A percentile compares a stretch with the other conserved stretches of the same genome.
Conservation (phyloP, 2,329 filamentous ascomycete species). For the Diaporthe batatas region DNA sequence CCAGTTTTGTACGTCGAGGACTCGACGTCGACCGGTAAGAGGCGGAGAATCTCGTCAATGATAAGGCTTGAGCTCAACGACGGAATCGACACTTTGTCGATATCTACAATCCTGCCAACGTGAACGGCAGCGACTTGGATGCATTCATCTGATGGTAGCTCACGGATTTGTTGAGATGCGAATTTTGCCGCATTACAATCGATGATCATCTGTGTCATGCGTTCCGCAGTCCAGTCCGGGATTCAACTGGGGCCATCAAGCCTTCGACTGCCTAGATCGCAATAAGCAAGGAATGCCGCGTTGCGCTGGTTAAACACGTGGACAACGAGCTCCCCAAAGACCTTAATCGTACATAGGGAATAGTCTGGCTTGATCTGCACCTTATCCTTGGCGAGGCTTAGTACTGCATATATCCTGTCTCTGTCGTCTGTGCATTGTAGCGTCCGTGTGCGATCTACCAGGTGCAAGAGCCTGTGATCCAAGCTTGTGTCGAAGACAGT, state of each 20-base stretch:
- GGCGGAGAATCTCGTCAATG: not conserved
- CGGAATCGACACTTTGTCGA: not conserved
- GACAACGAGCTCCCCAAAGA: not conserved
- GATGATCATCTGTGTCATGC: not conserved
- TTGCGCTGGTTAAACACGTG: accelerated
- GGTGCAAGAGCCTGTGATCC: not conserved
- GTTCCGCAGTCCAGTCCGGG: not conserved
- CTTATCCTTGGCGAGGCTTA: not conserved
- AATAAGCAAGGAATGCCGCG: not conserved
- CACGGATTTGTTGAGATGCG: not conserved
- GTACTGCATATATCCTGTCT: not conserved
- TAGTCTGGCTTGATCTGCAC: not conserved
- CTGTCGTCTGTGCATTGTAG: not conserved
- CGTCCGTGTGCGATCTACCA: not conserved
- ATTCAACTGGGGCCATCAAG: not conserved
- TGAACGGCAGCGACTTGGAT: not conserved
- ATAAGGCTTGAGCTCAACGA: not conserved
- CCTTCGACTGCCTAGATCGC: not conserved
- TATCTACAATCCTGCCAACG: not conserved
- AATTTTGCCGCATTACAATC: not conserved
- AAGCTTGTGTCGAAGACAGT: not conserved
- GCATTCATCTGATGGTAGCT: not conserved
- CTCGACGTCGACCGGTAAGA: conserved; percentile 9
- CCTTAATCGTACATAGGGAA: not conserved
- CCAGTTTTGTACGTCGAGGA: conserved; percentile 7